Base-by-base conservation (phyloP, 139 green algal genomes). In the Asterochloris erici region DNA sequence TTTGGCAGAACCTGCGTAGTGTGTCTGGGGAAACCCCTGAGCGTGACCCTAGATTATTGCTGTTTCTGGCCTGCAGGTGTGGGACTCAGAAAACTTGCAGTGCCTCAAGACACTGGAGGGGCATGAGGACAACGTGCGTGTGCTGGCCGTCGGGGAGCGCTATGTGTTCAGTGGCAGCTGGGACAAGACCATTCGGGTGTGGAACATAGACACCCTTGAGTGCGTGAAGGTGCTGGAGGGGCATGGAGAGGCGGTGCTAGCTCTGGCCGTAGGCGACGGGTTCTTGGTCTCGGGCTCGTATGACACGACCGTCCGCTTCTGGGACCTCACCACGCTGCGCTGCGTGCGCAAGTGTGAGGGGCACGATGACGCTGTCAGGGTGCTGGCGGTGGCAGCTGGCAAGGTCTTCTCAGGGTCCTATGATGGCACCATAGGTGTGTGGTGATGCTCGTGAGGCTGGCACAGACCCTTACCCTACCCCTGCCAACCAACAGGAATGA, bases 181-280 rank as follows among this genome's bases (percentile, higher is more conserved):
- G 95, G 96, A 98, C 86, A 96, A 96, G 88, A 98, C 93, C 71
- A 96, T 98, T 71, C 88, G 95, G 62, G 90, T 97, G 70, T 98
- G 95, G 94, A 90, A 95, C 85, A 77, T 94, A 23, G 79, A 86
- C 61, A 94, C 90, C 10, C 86, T 95, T 28, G 87, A 94, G 66
- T 95, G 91, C 80, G 84, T 96, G 14, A 90, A 90, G 82, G 77
- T 93, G 60, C 90, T 98, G 77, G 91, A 97, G 81, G 96, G 96
- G 0, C 96, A 98, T 88, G 91, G 83, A 10, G 96, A 98, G 85
- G 96, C 96, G 4, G 96, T 98, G 73, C 89, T 98, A 71, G 96
- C 96, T 16, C 87, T 98, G 61, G 92, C 95, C 0, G 94, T 97
- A 27, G 88, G 76, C 21, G 81, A 89, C 74, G 89, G 82, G 24